A percentile compares a stretch with the other conserved stretches of the same genome.
These are phyloP conservation scores for Fusarium graminum DNA, from an alignment of 2,329 filamentous ascomycete genomes.

Conservation along the genomic window DNA sequence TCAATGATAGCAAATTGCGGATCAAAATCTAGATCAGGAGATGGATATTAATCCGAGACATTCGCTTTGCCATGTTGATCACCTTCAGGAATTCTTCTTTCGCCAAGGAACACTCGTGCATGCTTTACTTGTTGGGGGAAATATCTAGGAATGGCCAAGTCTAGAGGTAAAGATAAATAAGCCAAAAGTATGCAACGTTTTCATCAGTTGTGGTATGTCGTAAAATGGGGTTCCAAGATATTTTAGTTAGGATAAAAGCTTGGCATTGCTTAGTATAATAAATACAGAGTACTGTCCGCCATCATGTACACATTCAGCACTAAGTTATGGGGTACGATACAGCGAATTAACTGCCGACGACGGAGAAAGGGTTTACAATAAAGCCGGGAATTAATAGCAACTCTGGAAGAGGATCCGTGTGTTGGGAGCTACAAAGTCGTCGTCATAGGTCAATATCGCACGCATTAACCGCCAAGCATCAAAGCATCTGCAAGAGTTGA, in stretches of 20 bases:
- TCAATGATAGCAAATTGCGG: slow-evolving; percentile 7
- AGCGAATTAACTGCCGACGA: neutral
- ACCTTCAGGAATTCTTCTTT: neutral
- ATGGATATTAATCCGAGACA: slow-evolving; percentile 27
- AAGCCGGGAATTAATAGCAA: slow-evolving; percentile 4
- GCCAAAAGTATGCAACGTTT: neutral
- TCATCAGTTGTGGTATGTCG: slow-evolving; percentile 16
- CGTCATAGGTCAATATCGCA: slow-evolving; percentile 26
- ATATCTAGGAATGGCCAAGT: slow-evolving; percentile 11
- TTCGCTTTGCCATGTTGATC: slow-evolving; percentile 10
- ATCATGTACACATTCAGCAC: neutral
- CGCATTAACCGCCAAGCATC: slow-evolving; percentile 19
- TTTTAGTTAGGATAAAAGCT: neutral
- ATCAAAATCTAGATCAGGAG: neutral
- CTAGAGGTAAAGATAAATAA: neutral
- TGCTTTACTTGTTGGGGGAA: neutral
- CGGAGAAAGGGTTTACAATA: neutral
- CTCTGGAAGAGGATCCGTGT: slow-evolving; percentile 19
- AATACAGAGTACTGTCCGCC: neutral
- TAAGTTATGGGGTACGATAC: neutral
- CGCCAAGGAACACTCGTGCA: neutral
- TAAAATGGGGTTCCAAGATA: slow-evolving; percentile 23
- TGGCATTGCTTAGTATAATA: slow-evolving; percentile 15
- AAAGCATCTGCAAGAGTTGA: neutral
- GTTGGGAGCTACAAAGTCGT: slow-evolving; percentile 12